Evolutionary conservation across 1,139 yeast genomes (phyloP).

Genomic region (Scheffersomyces illinoinensis): DNA sequence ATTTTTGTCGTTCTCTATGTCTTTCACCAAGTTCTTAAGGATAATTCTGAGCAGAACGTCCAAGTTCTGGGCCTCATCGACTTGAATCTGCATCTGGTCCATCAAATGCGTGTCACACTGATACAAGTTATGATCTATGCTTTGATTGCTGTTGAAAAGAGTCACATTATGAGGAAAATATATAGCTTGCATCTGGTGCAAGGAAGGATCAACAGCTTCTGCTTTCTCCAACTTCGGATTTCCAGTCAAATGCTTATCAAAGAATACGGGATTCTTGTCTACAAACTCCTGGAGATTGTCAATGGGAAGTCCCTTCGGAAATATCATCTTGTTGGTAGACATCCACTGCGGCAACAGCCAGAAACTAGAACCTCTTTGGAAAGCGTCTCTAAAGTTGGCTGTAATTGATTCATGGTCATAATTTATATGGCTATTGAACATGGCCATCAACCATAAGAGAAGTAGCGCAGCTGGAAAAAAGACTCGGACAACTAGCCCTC

Average conservation of each 20-base stretch:
- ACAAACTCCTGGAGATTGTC: not conserved
- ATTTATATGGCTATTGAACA: not conserved
- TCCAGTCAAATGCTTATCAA: not conserved
- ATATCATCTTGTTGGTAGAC: not conserved
- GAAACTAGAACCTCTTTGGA: not conserved
- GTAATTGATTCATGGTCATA: not conserved
- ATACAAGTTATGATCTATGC: constrained; percentile 6
- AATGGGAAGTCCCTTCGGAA: not conserved
- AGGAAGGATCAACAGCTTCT: not conserved
- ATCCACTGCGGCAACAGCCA: not conserved
- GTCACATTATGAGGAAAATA: constrained; percentile 5
- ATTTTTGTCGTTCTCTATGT: constrained; percentile 8
- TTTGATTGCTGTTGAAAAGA: constrained; percentile 6
- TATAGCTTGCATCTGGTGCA: not conserved
- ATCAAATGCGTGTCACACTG: constrained; percentile 7
- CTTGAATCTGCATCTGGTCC: constrained; percentile 4
- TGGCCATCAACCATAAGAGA: not conserved
- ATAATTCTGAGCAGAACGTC: constrained; percentile 8
- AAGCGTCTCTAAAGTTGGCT: not conserved
- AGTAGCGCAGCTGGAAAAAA: not conserved
- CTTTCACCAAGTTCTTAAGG: constrained; percentile 7
- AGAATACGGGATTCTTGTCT: not conserved
- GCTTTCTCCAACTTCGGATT: not conserved
- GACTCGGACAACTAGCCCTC: not conserved
- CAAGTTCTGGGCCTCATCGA: constrained; percentile 8